Evolutionary conservation across 129 eudicot genomes (phyloP).

Genomic region (Flaveria linearis): DNA sequence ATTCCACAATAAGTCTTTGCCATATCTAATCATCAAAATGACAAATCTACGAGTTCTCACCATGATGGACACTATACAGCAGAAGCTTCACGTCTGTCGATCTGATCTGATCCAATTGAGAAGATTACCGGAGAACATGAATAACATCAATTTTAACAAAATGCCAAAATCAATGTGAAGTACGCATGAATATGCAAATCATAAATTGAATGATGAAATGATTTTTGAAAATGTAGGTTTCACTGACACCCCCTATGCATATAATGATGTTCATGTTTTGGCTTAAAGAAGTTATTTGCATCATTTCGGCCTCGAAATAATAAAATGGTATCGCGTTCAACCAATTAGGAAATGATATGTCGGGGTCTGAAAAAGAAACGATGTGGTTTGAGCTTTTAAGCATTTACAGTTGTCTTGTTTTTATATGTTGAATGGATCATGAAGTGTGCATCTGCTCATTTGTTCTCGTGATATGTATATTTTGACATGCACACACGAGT

Average conservation of each 20-base stretch:
- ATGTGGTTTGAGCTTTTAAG: too few relatives aligned
- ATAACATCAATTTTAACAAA: background rate
- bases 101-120: slow-evolving; percentile 19
- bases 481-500: background rate
- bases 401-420: too few relatives aligned
- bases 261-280: background rate
- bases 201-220: background rate
- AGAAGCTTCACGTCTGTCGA: slow-evolving; percentile 20
- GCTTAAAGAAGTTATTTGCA: background rate
- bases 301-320: too few relatives aligned
- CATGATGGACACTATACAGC: slow-evolving; percentile 18
- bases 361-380: too few relatives aligned
- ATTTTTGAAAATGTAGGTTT: background rate
- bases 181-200: background rate
- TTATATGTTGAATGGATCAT: background rate
- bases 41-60: slow-evolving; percentile 14
- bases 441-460: background rate
- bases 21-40: background rate
- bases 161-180: background rate
- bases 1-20: slow-evolving; percentile 4
- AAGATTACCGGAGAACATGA: slow-evolving; percentile 3
- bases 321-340: background rate
- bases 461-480: background rate
- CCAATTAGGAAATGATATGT: background rate
- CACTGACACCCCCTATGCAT: background rate